These are phyloP conservation scores for Myxozyma mucilagina DNA, from an alignment of 805 yeast species.

Conservation along the genomic window DNA sequence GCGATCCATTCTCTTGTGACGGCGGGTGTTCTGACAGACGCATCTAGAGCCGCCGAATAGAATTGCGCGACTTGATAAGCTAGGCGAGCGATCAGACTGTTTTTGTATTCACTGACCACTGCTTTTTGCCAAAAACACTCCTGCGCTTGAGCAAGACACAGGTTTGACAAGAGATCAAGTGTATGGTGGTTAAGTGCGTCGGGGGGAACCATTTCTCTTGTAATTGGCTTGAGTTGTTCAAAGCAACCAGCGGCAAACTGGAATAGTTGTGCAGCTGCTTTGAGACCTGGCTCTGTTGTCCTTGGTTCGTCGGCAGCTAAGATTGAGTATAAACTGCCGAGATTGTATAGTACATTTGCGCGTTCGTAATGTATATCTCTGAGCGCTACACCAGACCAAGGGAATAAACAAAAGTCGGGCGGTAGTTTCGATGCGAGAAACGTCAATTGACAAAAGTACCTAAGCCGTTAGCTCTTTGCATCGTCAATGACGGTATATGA, in stretches of 20 bases:
- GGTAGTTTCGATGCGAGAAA: slow-evolving; percentile 61
- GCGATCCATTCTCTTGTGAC: slow-evolving; percentile 65
- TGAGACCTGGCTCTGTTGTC: slow-evolving; percentile 54
- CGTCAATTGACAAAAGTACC: slow-evolving; percentile 52
- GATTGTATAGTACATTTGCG: slow-evolving; percentile 63
- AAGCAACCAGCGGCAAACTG: slow-evolving; percentile 75
- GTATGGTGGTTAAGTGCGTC: slow-evolving; percentile 55
- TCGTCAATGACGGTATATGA: neutral
- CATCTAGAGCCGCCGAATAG: slow-evolving; percentile 51
- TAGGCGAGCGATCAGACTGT: slow-evolving; percentile 62
- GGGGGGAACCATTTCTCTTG: slow-evolving; percentile 33
- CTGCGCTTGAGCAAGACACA: slow-evolving; percentile 83
- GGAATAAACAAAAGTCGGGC: slow-evolving; percentile 56
- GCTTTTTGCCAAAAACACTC: slow-evolving; percentile 84
- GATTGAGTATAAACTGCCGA: slow-evolving; percentile 64
- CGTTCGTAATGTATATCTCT: slow-evolving; percentile 60
- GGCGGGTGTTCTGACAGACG: slow-evolving; percentile 51
- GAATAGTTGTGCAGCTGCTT: slow-evolving; percentile 61
- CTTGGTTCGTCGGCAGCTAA: slow-evolving; percentile 52
- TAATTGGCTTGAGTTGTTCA: slow-evolving; percentile 40
- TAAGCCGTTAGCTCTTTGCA: neutral
- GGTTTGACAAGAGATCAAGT: slow-evolving; percentile 49
- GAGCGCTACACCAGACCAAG: slow-evolving; percentile 61
- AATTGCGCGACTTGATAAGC: slow-evolving; percentile 62
- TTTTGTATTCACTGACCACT: slow-evolving; percentile 50